Percentiles rank a stretch among this genome's conserved stretches.
Evolutionary conservation across 179 eudicot genomes (phyloP).

Genomic region (Corrigiola litoralis): DNA sequence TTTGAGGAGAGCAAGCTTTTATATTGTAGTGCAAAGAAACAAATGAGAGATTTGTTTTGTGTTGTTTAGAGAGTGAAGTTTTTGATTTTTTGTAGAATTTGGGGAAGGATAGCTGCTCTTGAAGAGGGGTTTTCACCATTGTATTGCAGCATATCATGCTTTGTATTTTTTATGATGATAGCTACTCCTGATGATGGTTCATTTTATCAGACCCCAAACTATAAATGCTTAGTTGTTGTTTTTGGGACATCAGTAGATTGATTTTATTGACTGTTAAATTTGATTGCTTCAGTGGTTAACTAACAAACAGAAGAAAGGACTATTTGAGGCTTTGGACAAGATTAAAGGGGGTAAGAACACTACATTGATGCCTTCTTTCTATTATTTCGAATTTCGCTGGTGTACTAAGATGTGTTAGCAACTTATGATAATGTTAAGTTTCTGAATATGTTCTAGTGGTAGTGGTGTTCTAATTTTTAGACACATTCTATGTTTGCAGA

Average conservation of each 20-base stretch:
- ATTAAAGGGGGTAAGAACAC: conserved; percentile 57
- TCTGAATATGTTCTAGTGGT: neutral
- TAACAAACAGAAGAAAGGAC: conserved; percentile 53
- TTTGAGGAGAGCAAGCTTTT: no score
- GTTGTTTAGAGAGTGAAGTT: no score
- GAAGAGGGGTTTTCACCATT: no score
- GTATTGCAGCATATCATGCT: no score
- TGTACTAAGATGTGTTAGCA: no score
- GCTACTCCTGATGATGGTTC: no score
- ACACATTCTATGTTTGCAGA: conserved; percentile 38
- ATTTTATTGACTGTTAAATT: neutral
- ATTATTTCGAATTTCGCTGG: neutral
- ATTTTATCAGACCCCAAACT: neutral
- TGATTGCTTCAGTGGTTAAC: conserved; percentile 25
- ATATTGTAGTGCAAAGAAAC: no score
- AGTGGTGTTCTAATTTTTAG: neutral
- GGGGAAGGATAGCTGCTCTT: no score
- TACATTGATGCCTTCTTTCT: neutral
- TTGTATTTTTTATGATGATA: no score
- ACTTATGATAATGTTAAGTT: neutral
- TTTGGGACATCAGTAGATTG: neutral
- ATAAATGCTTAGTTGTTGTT: neutral
- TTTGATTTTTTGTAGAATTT: no score
- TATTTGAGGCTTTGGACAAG: conserved; percentile 73
- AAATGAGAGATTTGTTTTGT: no score